Evolutionary conservation across 441 rosid species (phyloP), one percentile per base, ranked within the genome.

Genomic region (Adansonia madagascariensis): DNA sequence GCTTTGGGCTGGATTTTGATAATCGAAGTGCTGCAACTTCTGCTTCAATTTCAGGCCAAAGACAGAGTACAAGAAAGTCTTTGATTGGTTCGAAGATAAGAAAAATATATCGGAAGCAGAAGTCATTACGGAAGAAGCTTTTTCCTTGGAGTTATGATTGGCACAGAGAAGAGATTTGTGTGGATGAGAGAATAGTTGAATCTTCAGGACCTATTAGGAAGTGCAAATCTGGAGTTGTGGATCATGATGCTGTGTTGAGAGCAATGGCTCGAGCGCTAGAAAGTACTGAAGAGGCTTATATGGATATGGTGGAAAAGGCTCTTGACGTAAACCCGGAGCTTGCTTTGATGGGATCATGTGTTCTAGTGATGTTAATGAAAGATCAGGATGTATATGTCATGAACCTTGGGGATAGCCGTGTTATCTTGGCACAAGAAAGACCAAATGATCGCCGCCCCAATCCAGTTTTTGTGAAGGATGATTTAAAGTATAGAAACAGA

Each of bases 121-220:
- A 94, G 87, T 91, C 93, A 50, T 84, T 94, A 72, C 92, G 93
- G 59, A 94, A 91, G 85, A 93, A 94, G 69, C 88, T 93, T 83
- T 93, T 94, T 83, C 98, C 98, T 61, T 94, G 98, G 98, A 94
- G 89, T 82, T 94, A 89, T 80, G 98, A 94, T 84, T 94, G 98
- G 98, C 94, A 94, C 71, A 91, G 94, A 81, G 97, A 94, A 88
- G 94, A 91, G 73, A 81, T 77, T 79, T 87, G 80, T 79, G 77
- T 80, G 56, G 94, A 90, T 47, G 93, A 94, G 86, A 87, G 90
- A 83, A 82, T 88, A 74, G 80, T 74, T 56, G 94, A 91, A 80
- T 85, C 89, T 62, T 81, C 88, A 0, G 89, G 90, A 80, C 92
- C 92, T 27, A 89, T 91, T 61, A 86, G 98, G 90, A 94, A 89